phyloP scores from a whole-genome alignment of 495 filamentous ascomycete species.

The Stereocaulon alpinum region DNA sequence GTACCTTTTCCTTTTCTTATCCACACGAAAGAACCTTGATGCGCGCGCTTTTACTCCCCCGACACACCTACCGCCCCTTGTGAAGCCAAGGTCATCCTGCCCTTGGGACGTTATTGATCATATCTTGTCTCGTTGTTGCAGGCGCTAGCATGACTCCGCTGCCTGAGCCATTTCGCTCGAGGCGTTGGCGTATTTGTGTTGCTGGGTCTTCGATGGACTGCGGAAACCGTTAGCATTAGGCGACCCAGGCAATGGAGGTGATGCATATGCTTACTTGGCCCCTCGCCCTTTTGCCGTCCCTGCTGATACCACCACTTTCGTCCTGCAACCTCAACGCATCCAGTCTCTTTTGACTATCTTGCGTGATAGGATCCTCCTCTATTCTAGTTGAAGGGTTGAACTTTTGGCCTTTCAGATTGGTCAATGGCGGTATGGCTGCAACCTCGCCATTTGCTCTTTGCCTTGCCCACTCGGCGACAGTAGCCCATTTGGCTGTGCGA shows the following conservation, averaged over 20 bases:
- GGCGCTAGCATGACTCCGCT: constrained; percentile 15
- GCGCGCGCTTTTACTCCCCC: neutral
- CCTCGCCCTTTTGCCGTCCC: constrained; percentile 38
- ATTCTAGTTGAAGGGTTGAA: constrained; percentile 43
- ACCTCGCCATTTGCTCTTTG: constrained; percentile 46
- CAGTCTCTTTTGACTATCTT: constrained; percentile 74
- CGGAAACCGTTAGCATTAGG: neutral
- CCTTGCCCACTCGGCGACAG: constrained; percentile 68
- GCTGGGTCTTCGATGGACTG: constrained; percentile 18
- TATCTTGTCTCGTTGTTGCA: constrained; percentile 18
- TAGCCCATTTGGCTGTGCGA: constrained; percentile 77
- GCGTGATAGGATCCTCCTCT: constrained; percentile 65
- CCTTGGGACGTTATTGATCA: constrained; percentile 19
- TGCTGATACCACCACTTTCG: constrained; percentile 36
- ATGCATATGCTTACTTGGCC: constrained; percentile 30
- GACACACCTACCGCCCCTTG: too few species aligned
- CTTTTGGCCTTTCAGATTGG: constrained; percentile 32
- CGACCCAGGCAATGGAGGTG: neutral
- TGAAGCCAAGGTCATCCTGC: constrained; percentile 8
- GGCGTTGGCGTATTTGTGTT: constrained; percentile 19
- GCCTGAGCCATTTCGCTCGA: constrained; percentile 17
- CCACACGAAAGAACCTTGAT: constrained; percentile 4
- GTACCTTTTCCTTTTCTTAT: neutral
- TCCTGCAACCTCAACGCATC: constrained; percentile 81
- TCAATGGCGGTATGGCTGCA: constrained; percentile 29